Evolutionary conservation across 257 asterid genomes (phyloP), one percentile per base, ranked within the genome.

Genomic region (Jacaranda mimosifolia): DNA sequence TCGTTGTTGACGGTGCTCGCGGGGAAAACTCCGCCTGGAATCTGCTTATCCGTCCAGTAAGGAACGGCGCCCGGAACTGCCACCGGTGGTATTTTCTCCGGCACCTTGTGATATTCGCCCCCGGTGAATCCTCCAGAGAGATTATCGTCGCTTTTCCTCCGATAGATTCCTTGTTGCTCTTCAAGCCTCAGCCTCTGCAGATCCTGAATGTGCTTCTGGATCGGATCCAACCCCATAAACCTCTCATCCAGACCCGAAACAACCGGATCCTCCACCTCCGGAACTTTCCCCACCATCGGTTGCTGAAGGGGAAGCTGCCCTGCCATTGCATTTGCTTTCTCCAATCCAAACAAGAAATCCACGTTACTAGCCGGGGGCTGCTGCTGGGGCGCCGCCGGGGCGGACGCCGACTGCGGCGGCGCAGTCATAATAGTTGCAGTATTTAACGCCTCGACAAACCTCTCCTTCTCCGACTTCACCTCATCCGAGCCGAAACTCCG

Each of bases 141-240:
- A 73, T 81, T 88, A 17, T 91, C 97, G 15, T 93, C 98, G 62
- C 85, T 87, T 76, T 84, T 87, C 81, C 92, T 79, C 21, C 82
- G 71, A 43, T 91, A 87, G 72, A 80, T 10, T 19, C 82, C 87
- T 48, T 92, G 95, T 46, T 94, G 95, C 78, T 93, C 97, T 83
- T 90, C 98, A 2, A 95, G 77, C 74, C 91, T 84, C 72, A 95
- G 85, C 84, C 96, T 88, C 88, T 92, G 95, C 59, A 95, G 87
- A 87, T 95, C 98, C 80, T 89, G 97, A 68, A 95, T 95, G 80
- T 95, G 99, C 78, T 95, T 93, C 87, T 92, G 98, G 86, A 95
- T 95, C 87, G 98, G 92, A 87, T 95, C 98, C 73, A 84, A 18
- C 19, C 79, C 94, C 59, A 81, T 63, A 63, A 74, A 48, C 81